Percentiles rank a stretch among this genome's conserved stretches.
phyloP scores from a whole-genome alignment of 2,329 filamentous ascomycete species.

The Sporothrix luriei region DNA sequence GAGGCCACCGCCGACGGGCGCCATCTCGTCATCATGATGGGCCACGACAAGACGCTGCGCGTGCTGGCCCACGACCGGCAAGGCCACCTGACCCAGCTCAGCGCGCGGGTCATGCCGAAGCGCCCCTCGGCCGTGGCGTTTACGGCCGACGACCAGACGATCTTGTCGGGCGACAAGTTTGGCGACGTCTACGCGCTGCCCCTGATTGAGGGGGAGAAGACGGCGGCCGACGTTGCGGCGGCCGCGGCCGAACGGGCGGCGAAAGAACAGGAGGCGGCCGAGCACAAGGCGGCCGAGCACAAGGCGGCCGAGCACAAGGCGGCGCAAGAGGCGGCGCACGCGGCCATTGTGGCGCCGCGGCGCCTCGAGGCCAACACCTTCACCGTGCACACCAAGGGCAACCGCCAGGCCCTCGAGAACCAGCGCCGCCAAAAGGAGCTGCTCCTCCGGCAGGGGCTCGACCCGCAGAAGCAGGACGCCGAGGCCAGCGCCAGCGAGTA shows the following conservation, averaged over 20 bases:
- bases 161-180: conserved; percentile 91
- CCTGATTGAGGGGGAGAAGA: conserved; percentile 52
- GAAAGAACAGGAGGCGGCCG: too few species aligned
- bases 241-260: conserved; percentile 1
- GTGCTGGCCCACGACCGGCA: conserved; percentile 70
- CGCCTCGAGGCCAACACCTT: conserved; percentile 53
- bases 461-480: conserved; percentile 38
- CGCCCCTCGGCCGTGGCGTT: conserved; percentile 76
- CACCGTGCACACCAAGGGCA: conserved; percentile 67
- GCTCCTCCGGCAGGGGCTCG: conserved; percentile 36
- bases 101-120: conserved; percentile 82
- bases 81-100: conserved; percentile 67
- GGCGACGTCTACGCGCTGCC: conserved; percentile 93
- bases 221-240: conserved; percentile 20
- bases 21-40: conserved; percentile 76
- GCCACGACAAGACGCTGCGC: conserved; percentile 88
- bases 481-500: conserved; percentile 39
- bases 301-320: not conserved
- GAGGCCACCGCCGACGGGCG: conserved; percentile 63
- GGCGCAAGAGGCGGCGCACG: not conserved
- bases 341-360: conserved; percentile 49
- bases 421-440: conserved; percentile 55
- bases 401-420: conserved; percentile 61
- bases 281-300: too few species aligned
- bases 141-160: conserved; percentile 67